Evolutionary conservation across 2,329 filamentous ascomycete genomes (phyloP).

Genomic region (Pleurostoma richardsiae): DNA sequence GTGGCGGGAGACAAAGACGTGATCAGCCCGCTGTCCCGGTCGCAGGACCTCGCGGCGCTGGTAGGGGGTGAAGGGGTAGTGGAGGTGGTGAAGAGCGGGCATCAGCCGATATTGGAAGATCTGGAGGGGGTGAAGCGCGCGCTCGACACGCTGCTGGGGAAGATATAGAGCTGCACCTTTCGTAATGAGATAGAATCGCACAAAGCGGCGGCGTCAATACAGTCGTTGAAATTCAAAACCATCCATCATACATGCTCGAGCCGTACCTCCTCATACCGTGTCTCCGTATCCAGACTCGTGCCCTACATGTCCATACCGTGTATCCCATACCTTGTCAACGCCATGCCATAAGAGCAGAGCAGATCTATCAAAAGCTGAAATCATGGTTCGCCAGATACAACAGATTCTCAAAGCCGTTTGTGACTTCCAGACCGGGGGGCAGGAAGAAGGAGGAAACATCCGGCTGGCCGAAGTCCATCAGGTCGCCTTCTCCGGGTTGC

Average conservation of each 20-base stretch:
- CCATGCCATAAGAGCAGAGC: no score
- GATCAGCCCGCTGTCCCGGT: slow-evolving; percentile 20
- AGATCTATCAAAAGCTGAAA: slow-evolving; percentile 3
- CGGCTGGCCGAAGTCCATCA: no score
- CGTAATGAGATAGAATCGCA: no score
- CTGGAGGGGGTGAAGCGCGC: slow-evolving; percentile 1
- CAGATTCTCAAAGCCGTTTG: slow-evolving; percentile 14
- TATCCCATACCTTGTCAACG: no score
- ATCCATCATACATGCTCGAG: no score
- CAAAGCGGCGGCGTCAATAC: no score
- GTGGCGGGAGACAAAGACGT: slow-evolving; percentile 23
- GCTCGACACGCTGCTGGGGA: slow-evolving; percentile 15
- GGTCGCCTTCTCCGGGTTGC: no score
- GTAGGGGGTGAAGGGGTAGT: slow-evolving; percentile 22
- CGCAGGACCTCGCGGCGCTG: slow-evolving; percentile 17
- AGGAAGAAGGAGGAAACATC: slow-evolving; percentile 10
- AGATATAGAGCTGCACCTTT: slow-evolving; percentile 10
- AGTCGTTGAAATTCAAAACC: no score
- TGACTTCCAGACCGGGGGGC: slow-evolving; percentile 5
- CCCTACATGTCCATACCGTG: no score
- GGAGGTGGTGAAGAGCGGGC: slow-evolving; percentile 7
- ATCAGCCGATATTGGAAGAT: slow-evolving; percentile 11
- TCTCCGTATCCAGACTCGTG: no score
- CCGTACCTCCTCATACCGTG: no score
- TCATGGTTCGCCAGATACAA: slow-evolving; percentile 16